Base-by-base conservation (phyloP, 768 basidiomycete genomes). In the Serendipita sp. region DNA sequence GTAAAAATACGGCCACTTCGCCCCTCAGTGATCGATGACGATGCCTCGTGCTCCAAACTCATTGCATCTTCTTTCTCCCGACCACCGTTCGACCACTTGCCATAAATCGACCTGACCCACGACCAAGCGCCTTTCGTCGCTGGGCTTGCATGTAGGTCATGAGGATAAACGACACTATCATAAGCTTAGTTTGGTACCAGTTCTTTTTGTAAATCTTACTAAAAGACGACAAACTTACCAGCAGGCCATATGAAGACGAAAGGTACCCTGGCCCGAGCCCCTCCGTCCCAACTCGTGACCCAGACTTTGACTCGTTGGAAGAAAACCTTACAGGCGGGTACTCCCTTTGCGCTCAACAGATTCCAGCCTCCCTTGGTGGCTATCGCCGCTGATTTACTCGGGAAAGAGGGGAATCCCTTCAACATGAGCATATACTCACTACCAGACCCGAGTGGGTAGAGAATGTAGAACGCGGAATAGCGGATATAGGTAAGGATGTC, bases 361-460 rank as follows among this genome's bases (percentile, higher is more conserved):
- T 37, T 37, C 55, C 55, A 60, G 10, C 36, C 55, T n/a, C 33
- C 55, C 8, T 33, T 60, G 55, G 16, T 60, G 16, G 29, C 34
- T 8, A 60, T 8, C 11, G 36, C 55, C 16, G 55, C 55, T 8
- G 27, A 4, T 29, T 60, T 75, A 33, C 67, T 67, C 5, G 88
- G 87, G 36, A 96, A 80, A 3, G 90, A 87, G 1, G 85, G 79
- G 70, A 84, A 85, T 70, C 55, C 55, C 55, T 60, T 60, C 16
- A 60, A 29, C 29, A 85, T 86, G 65, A 95, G 79, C 71, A 86
- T 82, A 0, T 92, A 93, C 74, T 99, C 96, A 27, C 90, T 92
- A 3, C 82, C 80, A 0, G 96, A 95, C 50, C 96, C 96, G 27
- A 92, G 72, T 3, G 91, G 93, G 75, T 99, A 98, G n/a, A 97